A percentile compares a stretch with the other conserved stretches of the same genome.
phyloP scores from a whole-genome alignment of 257 asterid species.

The Solanum acaule region DNA sequence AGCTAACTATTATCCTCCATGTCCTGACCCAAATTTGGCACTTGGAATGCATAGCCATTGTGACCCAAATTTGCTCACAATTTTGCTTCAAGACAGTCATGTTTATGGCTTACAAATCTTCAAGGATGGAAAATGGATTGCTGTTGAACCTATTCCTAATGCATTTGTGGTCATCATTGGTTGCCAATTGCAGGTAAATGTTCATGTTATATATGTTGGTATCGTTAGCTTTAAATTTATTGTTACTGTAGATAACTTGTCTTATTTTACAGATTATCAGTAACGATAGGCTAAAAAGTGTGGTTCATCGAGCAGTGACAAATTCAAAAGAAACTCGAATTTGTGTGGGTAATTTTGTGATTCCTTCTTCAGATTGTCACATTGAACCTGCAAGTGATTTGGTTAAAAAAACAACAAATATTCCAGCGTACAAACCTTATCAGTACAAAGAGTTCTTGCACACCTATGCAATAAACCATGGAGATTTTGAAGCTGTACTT shows the following conservation, averaged over 20 bases:
- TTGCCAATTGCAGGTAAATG: slow-evolving; percentile 5
- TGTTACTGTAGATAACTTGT: not conserved
- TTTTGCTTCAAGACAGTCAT: too few species aligned
- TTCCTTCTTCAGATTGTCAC: slow-evolving; percentile 31
- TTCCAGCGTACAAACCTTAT: slow-evolving; percentile 9
- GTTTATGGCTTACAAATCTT: slow-evolving; percentile 19
- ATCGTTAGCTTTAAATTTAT: too few species aligned
- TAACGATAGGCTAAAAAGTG: slow-evolving; percentile 35
- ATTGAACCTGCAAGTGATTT: slow-evolving; percentile 30
- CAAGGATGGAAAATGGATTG: slow-evolving; percentile 43
- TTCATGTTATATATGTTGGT: too few species aligned
- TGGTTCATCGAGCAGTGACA: slow-evolving; percentile 44
- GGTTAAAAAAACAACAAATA: not conserved
- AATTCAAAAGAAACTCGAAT: slow-evolving; percentile 26
- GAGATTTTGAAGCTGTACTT: too few species aligned
- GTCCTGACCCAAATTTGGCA: too few species aligned
- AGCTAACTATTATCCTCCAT: too few species aligned
- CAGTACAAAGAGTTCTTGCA: slow-evolving; percentile 38
- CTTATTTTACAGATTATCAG: slow-evolving; percentile 31
- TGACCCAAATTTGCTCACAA: too few species aligned
- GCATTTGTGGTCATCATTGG: slow-evolving; percentile 20
- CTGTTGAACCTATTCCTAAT: slow-evolving; percentile 36
- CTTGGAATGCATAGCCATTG: too few species aligned
- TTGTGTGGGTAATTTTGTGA: slow-evolving; percentile 34
- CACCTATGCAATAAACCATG: too few species aligned